Conservation (phyloP, 108 stramenopile species). For the Seminavis robusta region DNA sequence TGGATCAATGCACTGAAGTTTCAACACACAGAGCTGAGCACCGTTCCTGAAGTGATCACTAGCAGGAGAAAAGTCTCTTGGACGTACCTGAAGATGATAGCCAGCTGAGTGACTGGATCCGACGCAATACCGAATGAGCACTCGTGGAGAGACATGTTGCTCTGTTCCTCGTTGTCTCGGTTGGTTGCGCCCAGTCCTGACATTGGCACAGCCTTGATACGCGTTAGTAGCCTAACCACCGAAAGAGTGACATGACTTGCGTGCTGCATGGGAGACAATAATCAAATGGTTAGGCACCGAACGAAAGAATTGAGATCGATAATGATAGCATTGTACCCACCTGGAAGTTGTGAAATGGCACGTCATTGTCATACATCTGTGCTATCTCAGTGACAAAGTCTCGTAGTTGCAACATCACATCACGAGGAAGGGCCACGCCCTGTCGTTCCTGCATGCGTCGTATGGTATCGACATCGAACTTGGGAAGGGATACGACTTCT, state of each 20-base stretch:
- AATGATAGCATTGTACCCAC: too few species aligned
- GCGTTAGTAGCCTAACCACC: conserved; percentile 2
- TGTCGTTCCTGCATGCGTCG: too few species aligned
- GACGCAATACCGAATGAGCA: neutral
- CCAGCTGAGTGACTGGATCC: conserved; percentile 1
- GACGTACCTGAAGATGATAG: conserved; percentile 29
- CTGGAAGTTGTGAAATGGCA: conserved; percentile 8
- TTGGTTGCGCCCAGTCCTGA: neutral
- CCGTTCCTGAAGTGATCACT: too few species aligned
- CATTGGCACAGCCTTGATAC: conserved; percentile 1
- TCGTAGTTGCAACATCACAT: too few species aligned
- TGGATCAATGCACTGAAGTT: conserved; percentile 40
- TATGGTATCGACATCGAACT: too few species aligned
- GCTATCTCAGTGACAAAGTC: neutral
- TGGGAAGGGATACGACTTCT: too few species aligned
- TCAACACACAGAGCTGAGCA: too few species aligned
- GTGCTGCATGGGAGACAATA: too few species aligned
- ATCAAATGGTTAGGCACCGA: too few species aligned
- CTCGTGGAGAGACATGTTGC: neutral
- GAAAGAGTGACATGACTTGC: conserved; percentile 10
- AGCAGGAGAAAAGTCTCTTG: conserved; percentile 40
- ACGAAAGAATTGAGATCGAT: too few species aligned
- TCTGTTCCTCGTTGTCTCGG: neutral
- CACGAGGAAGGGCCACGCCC: too few species aligned
- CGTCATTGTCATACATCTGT: neutral